phyloP scores from a whole-genome alignment of 148 eudicot species.

The Rhododendron ovatum region DNA sequence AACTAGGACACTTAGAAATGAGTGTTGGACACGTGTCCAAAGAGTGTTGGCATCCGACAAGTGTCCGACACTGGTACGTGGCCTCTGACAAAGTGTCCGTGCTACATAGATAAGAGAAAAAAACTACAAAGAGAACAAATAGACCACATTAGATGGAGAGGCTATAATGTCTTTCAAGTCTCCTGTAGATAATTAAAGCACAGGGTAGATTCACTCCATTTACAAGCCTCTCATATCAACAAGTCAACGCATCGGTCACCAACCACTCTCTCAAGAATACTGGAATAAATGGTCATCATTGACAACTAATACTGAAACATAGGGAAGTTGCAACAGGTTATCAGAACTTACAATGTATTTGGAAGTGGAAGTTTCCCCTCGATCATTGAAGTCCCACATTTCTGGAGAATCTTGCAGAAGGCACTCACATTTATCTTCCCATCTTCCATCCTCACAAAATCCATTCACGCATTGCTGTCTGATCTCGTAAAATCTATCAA shows the following conservation, averaged over 20 bases:
- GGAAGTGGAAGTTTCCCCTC: slow-evolving; percentile 59
- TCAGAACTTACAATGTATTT: slow-evolving; percentile 65
- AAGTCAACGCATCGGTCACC: slow-evolving; percentile 3
- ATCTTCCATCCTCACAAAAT: slow-evolving; percentile 26
- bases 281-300: neutral
- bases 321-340: neutral
- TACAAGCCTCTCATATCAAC: neutral
- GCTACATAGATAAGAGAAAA: neutral
- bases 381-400: slow-evolving; percentile 66
- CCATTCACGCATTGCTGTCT: slow-evolving; percentile 38
- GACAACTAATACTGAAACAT: neutral
- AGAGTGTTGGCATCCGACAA: no score
- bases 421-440: slow-evolving; percentile 58
- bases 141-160: neutral
- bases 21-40: no score
- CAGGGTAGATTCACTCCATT: neutral
- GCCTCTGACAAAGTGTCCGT: no score
- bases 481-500: slow-evolving; percentile 67
- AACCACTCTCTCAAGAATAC: neutral
- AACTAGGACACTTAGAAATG: no score
- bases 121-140: neutral
- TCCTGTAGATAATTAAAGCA: neutral
- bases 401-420: slow-evolving; percentile 65
- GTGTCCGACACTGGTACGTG: no score
- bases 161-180: neutral